These are phyloP conservation scores for Silene vulgaris DNA, from an alignment of 179 eudicot species.

Conservation along the genomic window DNA sequence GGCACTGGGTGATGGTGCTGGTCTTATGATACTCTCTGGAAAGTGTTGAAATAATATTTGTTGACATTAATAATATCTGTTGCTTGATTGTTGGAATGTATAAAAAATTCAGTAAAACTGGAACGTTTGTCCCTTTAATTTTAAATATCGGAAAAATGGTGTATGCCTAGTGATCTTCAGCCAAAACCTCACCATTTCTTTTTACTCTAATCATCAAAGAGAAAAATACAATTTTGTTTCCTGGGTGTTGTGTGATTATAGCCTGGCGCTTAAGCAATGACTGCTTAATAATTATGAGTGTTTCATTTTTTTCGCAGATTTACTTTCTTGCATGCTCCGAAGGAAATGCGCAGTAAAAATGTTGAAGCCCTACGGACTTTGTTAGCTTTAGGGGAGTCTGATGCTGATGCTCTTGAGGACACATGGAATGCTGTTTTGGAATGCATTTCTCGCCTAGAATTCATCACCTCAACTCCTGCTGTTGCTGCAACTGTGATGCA, in stretches of 20 bases:
- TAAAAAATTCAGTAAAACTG: background rate
- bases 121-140: background rate
- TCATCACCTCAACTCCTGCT: slow-evolving; percentile 64
- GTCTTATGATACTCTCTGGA: background rate
- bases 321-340: slow-evolving; percentile 93
- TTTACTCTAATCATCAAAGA: background rate
- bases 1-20: background rate
- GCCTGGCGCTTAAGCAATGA: background rate
- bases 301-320: slow-evolving; percentile 45
- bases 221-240: background rate
- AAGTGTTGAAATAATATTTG: background rate
- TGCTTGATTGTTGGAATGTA: background rate
- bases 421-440: slow-evolving; percentile 92
- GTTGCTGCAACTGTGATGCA: slow-evolving; percentile 85
- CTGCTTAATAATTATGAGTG: background rate
- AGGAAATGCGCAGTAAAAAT: slow-evolving; percentile 94
- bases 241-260: background rate
- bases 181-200: background rate
- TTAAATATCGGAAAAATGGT: background rate
- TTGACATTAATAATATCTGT: background rate
- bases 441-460: slow-evolving; percentile 93
- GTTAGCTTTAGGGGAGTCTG: slow-evolving; percentile 66
- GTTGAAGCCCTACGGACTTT: slow-evolving; percentile 91
- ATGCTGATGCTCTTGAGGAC: slow-evolving; percentile 78
- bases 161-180: background rate